Evolutionary conservation across 2,329 filamentous ascomycete species (phyloP), one percentile per base, ranked within the genome.

Genomic region (Botrytis elliptica): DNA sequence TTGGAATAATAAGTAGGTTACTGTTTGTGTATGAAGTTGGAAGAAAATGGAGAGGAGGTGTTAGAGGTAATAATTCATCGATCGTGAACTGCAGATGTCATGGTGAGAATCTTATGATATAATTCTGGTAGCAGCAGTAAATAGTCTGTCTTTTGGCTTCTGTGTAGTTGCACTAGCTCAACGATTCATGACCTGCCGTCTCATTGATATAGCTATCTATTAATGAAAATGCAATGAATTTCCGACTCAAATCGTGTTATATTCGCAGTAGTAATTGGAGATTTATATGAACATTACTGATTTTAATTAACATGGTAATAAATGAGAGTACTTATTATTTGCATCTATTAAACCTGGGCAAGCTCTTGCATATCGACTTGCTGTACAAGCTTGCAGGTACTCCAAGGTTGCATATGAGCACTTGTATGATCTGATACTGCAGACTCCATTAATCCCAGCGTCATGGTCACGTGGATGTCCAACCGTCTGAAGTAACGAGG

Each of bases 1-100:
- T 40, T 62, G 59, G 59, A 40, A 38, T n/a, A 3, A 40, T 57
- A 18, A 18, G 14, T 57, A 29, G 52, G 52, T 29, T 57, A 8
- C 7, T 55, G n/a, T 29, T 1, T 18, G n/a, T 57, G 0, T 57
- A 29, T 9, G 1, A 29, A 18, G 14, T 1, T 18, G n/a, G 14
- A n/a, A 55, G 25, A 1, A n/a, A n/a, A 7, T 3, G 25, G 5
- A 57, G n/a, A 8, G n/a, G 6, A 29, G 29, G 14, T 55, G 49
- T 55, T 12, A 29, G 4, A 25, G 4, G 49, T n/a, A 4, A 29
- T 8, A 16, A 29, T 12, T 14, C 9, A 52, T 29, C 25, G 14
- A 4, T 7, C 12, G n/a, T 29, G 5, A 16, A 14, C 25, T 55
- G 8, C 6, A n/a, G 4, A n/a, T n/a, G 25, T 0, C 0, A n/a